Evolutionary conservation across 2,329 filamentous ascomycete genomes (phyloP).

Genomic region (Clarireedia paspali): DNA sequence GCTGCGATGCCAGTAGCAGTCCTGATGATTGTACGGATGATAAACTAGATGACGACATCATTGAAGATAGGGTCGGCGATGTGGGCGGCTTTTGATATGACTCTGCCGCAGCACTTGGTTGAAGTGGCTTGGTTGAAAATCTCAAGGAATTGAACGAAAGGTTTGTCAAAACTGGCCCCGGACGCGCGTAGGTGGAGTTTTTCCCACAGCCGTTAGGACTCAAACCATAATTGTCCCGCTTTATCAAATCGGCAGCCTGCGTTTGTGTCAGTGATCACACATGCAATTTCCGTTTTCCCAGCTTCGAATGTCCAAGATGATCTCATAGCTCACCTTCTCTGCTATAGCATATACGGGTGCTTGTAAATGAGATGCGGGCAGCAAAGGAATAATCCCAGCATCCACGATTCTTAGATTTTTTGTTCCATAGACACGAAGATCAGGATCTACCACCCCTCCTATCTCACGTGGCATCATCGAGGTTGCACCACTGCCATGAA

Average conservation of each 20-base stretch:
- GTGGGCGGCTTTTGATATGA: not conserved
- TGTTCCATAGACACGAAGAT: slow-evolving; percentile 19
- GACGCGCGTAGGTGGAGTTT: slow-evolving; percentile 2
- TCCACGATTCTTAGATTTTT: slow-evolving; percentile 17
- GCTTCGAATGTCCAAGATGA: too few species aligned
- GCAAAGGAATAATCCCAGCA: slow-evolving; percentile 20
- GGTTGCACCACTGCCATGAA: slow-evolving; percentile 21
- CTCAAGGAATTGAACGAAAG: slow-evolving; percentile 1
- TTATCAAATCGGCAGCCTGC: slow-evolving; percentile 24
- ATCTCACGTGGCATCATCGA: slow-evolving; percentile 18
- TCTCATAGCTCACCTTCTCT: slow-evolving; percentile 8
- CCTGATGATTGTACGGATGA: too few species aligned
- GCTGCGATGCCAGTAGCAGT: too few species aligned
- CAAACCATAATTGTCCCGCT: slow-evolving; percentile 16
- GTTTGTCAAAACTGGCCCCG: slow-evolving; percentile 8
- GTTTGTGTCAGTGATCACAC: not conserved
- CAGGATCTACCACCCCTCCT: slow-evolving; percentile 17
- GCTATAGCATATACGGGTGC: slow-evolving; percentile 18
- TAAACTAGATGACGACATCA: too few species aligned
- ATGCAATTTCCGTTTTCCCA: too few species aligned
- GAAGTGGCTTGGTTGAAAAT: not conserved
- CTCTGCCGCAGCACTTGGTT: not conserved
- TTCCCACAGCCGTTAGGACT: slow-evolving; percentile 11
- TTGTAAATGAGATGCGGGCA: slow-evolving; percentile 14
- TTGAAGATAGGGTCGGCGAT: not conserved